phyloP scores from a whole-genome alignment of 2,329 filamentous ascomycete genomes.

The Dactylellina sp. region DNA sequence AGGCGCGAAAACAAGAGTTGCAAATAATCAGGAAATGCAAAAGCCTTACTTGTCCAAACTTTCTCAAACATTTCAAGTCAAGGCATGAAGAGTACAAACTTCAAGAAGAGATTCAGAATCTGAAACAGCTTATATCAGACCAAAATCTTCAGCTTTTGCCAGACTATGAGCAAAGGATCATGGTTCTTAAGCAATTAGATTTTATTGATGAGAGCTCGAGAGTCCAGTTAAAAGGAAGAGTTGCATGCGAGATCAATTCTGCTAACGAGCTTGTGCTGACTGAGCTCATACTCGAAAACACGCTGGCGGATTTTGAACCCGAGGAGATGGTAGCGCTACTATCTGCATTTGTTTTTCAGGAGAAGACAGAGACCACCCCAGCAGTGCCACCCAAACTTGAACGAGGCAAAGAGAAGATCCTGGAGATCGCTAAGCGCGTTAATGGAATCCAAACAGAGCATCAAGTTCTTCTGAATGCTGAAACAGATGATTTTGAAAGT shows the following conservation, averaged over 20 bases:
- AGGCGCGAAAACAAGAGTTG: constrained; percentile 75
- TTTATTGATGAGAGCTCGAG: constrained; percentile 90
- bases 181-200: constrained; percentile 87
- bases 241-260: constrained; percentile 97
- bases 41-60: constrained; percentile 78
- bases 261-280: constrained; percentile 96
- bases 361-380: constrained; percentile 87
- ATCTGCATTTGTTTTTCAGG: constrained; percentile 96
- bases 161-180: constrained; percentile 94
- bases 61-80: constrained; percentile 94
- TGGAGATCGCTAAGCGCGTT: constrained; percentile 90
- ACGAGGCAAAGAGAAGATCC: constrained; percentile 83
- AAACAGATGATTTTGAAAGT: constrained; percentile 90
- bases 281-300: constrained; percentile 95
- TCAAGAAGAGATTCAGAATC: constrained; percentile 87
- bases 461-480: constrained; percentile 89
- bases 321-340: constrained; percentile 95
- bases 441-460: constrained; percentile 88
- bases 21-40: constrained; percentile 73
- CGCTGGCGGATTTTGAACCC: constrained; percentile 92
- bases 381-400: constrained; percentile 84
- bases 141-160: constrained; percentile 95
- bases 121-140: constrained; percentile 90
- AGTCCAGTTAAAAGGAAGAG: constrained; percentile 96
- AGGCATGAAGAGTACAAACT: constrained; percentile 97